phyloP scores from a whole-genome alignment of 805 yeast genomes.

The Pichia kluyveri region DNA sequence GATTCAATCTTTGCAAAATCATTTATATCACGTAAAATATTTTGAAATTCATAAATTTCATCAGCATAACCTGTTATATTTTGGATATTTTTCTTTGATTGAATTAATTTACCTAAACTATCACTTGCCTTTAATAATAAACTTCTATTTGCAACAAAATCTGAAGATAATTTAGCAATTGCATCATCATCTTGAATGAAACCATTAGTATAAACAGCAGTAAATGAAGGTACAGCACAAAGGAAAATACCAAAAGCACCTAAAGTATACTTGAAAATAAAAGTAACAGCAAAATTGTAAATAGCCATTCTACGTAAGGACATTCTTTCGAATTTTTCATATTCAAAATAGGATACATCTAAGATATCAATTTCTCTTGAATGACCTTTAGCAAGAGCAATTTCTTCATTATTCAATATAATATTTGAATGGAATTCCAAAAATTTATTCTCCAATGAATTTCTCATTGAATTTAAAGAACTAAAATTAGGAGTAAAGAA shows the following conservation, averaged over 20 bases:
- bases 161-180: slow-evolving; percentile 47
- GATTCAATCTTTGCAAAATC: slow-evolving; percentile 17
- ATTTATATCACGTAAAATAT: slow-evolving; percentile 46
- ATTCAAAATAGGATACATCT: slow-evolving; percentile 72
- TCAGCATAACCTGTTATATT: slow-evolving; percentile 77
- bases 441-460: slow-evolving; percentile 76
- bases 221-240: slow-evolving; percentile 83
- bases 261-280: slow-evolving; percentile 86
- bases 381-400: slow-evolving; percentile 80
- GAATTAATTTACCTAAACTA: slow-evolving; percentile 79
- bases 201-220: slow-evolving; percentile 20
- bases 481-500: slow-evolving; percentile 88
- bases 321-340: slow-evolving; percentile 67
- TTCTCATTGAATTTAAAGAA: slow-evolving; percentile 62
- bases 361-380: slow-evolving; percentile 65
- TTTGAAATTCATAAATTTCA: slow-evolving; percentile 63
- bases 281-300: slow-evolving; percentile 80
- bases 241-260: slow-evolving; percentile 89
- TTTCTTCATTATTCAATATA: slow-evolving; percentile 73
- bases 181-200: slow-evolving; percentile 38
- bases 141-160: slow-evolving; percentile 82
- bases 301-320: slow-evolving; percentile 64
- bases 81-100: slow-evolving; percentile 74
- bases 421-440: slow-evolving; percentile 76
- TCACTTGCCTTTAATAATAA: slow-evolving; percentile 76